phyloP scores from a whole-genome alignment of 768 basidiomycete species.

The Galerina marginata region DNA sequence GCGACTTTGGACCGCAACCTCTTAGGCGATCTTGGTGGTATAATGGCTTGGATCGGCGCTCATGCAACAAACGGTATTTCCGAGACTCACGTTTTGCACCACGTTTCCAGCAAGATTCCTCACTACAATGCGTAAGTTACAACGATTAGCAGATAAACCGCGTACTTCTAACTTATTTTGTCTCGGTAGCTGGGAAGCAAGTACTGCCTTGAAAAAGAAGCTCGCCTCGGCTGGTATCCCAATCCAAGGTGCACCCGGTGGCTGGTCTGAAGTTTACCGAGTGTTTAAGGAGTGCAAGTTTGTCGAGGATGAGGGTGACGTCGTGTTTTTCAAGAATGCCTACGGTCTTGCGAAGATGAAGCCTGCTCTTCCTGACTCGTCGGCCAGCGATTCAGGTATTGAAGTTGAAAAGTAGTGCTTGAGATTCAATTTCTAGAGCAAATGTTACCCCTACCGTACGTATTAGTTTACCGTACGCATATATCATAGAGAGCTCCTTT shows the following conservation, averaged over 20 bases:
- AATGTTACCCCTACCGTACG: not conserved
- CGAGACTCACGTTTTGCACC: conserved; percentile 93
- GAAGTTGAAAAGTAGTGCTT: conserved; percentile 51
- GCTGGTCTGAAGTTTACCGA: conserved; percentile 82
- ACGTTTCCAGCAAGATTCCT: conserved; percentile 94
- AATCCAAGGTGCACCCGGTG: conserved; percentile 73
- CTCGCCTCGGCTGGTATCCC: conserved; percentile 66
- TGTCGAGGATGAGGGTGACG: conserved; percentile 92
- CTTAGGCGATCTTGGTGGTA: conserved; percentile 74
- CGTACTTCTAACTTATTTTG: not conserved
- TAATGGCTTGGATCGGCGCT: conserved; percentile 88
- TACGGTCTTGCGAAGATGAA: conserved; percentile 74
- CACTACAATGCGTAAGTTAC: conserved; percentile 81
- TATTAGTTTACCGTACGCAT: not conserved
- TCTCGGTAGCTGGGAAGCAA: conserved; percentile 81
- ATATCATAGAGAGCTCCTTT: not conserved
- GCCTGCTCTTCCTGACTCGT: conserved; percentile 66
- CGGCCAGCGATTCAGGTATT: conserved; percentile 59
- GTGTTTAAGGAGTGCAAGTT: conserved; percentile 88
- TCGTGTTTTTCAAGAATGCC: conserved; percentile 92
- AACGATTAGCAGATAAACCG: not conserved
- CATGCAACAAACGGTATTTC: conserved; percentile 90
- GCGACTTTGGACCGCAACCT: conserved; percentile 87
- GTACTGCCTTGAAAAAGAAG: conserved; percentile 80
- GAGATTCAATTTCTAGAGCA: conserved; percentile 9